Percentiles rank a stretch among this genome's conserved stretches.
Conservation (phyloP, 2,329 filamentous ascomycete genomes). For the Coleophoma cylindrospora region DNA sequence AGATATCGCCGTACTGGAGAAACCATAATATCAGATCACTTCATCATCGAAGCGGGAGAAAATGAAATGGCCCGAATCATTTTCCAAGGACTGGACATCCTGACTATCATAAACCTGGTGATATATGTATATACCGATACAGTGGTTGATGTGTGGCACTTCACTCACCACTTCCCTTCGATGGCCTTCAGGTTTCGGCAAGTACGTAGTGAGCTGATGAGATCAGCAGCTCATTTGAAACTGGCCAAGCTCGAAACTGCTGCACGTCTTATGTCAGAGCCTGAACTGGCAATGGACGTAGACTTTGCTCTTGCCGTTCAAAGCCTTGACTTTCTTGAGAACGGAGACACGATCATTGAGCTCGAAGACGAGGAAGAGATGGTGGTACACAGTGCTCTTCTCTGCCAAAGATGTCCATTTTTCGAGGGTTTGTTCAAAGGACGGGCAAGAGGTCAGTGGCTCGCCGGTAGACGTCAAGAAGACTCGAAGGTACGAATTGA, state of each 20-base stretch:
- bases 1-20: slow-evolving; percentile 49
- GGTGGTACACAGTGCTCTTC: slow-evolving; percentile 68
- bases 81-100: slow-evolving; percentile 68
- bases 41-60: slow-evolving; percentile 48
- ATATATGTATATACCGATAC: slow-evolving; percentile 78
- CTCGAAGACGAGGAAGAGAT: slow-evolving; percentile 65
- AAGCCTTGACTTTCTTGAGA: slow-evolving; percentile 68
- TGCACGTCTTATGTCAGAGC: slow-evolving; percentile 67
- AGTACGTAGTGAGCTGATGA: slow-evolving; percentile 83
- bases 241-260: slow-evolving; percentile 70
- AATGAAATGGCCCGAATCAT: slow-evolving; percentile 49
- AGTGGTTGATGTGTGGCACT: slow-evolving; percentile 82
- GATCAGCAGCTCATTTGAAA: slow-evolving; percentile 65
- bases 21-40: slow-evolving; percentile 53
- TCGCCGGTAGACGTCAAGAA: slow-evolving; percentile 61
- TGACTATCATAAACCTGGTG: slow-evolving; percentile 74
- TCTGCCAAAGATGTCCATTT: slow-evolving; percentile 85
- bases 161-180: slow-evolving; percentile 55
- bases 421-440: slow-evolving; percentile 88
- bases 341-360: slow-evolving; percentile 75
- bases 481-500: slow-evolving; percentile 62
- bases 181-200: slow-evolving; percentile 72
- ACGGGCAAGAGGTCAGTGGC: slow-evolving; percentile 80
- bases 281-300: slow-evolving; percentile 56
- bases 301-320: slow-evolving; percentile 69